These are phyloP conservation scores for Beta corolliflora DNA, from an alignment of 179 eudicot species.

Conservation along the genomic window DNA sequence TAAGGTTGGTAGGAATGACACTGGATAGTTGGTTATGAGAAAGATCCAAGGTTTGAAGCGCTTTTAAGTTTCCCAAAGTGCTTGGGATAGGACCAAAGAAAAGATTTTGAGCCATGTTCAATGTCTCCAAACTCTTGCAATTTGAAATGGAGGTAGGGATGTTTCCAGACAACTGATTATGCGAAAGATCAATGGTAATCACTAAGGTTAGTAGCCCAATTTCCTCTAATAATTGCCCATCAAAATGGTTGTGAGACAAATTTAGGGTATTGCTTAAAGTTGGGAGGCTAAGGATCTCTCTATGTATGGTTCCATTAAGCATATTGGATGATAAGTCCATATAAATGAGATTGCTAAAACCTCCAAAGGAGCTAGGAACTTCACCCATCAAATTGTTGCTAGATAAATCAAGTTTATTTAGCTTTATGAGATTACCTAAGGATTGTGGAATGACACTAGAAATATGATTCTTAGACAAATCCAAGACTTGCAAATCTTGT, in stretches of 20 bases:
- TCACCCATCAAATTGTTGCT: constrained; percentile 16
- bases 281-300: constrained; percentile 36
- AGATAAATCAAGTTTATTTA: constrained; percentile 28
- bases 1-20: constrained; percentile 20
- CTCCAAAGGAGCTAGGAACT: constrained; percentile 13
- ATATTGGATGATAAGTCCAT: constrained; percentile 56
- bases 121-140: constrained; percentile 33
- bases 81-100: constrained; percentile 33
- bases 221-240: constrained; percentile 32
- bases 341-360: constrained; percentile 10
- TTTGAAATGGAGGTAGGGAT: constrained; percentile 31
- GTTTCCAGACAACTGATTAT: constrained; percentile 25
- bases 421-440: constrained; percentile 21
- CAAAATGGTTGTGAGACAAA: constrained; percentile 26
- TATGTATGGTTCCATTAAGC: constrained; percentile 55
- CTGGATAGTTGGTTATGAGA: constrained; percentile 30
- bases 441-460: constrained; percentile 23
- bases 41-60: constrained; percentile 26
- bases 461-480: constrained; percentile 25
- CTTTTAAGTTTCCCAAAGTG: constrained; percentile 24
- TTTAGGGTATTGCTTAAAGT: constrained; percentile 33
- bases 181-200: constrained; percentile 25
- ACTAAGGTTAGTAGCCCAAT: constrained; percentile 17
- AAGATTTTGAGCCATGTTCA: constrained; percentile 24
- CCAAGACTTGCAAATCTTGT: constrained; percentile 23